Base-by-base conservation (phyloP, 495 filamentous ascomycete genomes). In the Penicillium egyptiacum region DNA sequence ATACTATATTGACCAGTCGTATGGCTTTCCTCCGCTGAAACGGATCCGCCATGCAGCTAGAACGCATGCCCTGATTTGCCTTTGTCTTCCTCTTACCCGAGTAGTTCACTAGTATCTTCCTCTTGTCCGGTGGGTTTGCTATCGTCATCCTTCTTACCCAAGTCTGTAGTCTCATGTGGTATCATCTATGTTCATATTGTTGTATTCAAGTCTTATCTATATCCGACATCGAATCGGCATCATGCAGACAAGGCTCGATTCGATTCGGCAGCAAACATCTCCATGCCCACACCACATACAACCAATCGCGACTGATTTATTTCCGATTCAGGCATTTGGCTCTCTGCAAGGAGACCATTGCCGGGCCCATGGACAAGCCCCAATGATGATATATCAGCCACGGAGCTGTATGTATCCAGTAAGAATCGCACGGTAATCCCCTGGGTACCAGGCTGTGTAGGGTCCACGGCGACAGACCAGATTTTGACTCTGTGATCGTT, bases 401-500 rank as follows among this genome's bases (percentile, higher is more conserved):
- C 82, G 20, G 81, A 69, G 56, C 84, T 88, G 53, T 82, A 87
- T 40, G 69, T 66, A 56, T 86, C 79, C 6, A 68, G 31, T 31
- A 69, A n/a, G 8, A 73, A 72, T 9, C 80, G 28, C 42, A 84
- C 56, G 44, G 63, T 63, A 5, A 88, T 72, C 6, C 57, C 67
- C 3, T 79, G 66, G 26, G 71, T 67, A 11, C 60, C 72, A 5
- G 52, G 26, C 31, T 57, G 45, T 11, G 31, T 55, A 6, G 74
- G 57, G 49, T 81, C 72, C 28, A 82, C 60, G 0, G 51, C 53
- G 19, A 86, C 59, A 1, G 60, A 65, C 92, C 93, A 97, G 3
- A 87, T 59, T 64, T 88, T 90, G 53, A 96, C 65, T 20, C 85
- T 79, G 73, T 96, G 92, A 65, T 97, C 94, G 54, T 89, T 91